These are phyloP conservation scores for Exophiala mesophila DNA, from an alignment of 2,329 filamentous ascomycete genomes.

Conservation along the genomic window DNA sequence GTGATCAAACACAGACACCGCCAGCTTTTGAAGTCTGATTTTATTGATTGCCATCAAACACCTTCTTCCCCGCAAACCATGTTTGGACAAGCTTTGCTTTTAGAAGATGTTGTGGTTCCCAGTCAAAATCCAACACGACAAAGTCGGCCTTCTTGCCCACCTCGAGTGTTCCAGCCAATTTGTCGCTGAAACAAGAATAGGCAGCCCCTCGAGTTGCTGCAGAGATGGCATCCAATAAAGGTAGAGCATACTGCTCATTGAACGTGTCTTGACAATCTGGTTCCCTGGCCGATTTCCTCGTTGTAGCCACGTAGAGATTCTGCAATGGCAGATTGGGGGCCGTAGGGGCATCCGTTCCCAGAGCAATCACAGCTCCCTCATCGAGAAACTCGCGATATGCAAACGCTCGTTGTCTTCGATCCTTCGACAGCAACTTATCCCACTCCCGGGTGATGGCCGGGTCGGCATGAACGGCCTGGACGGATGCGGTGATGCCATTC, in stretches of 20 bases:
- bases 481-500: slow-evolving; percentile 42
- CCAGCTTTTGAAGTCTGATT: not conserved
- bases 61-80: slow-evolving; percentile 40
- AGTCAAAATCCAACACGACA: slow-evolving; percentile 37
- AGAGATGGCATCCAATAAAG: slow-evolving; percentile 39
- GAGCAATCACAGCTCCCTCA: slow-evolving; percentile 42
- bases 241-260: slow-evolving; percentile 41
- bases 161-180: slow-evolving; percentile 37
- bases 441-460: slow-evolving; percentile 46
- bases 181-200: slow-evolving; percentile 41
- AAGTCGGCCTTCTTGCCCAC: slow-evolving; percentile 42
- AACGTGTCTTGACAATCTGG: slow-evolving; percentile 36
- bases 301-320: slow-evolving; percentile 49
- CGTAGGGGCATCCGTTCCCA: slow-evolving; percentile 48
- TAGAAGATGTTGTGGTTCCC: slow-evolving; percentile 38
- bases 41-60: slow-evolving; percentile 24
- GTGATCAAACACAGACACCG: not conserved
- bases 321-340: slow-evolving; percentile 42
- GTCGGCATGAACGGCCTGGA: slow-evolving; percentile 38
- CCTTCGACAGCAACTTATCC: slow-evolving; percentile 41
- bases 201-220: slow-evolving; percentile 44
- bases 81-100: slow-evolving; percentile 40
- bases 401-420: slow-evolving; percentile 46
- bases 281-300: slow-evolving; percentile 42
- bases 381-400: slow-evolving; percentile 48